Percentiles rank a stretch among this genome's conserved stretches.
These are phyloP conservation scores for Fraxinus velutina DNA, from an alignment of 305 asterid species.

Conservation along the genomic window DNA sequence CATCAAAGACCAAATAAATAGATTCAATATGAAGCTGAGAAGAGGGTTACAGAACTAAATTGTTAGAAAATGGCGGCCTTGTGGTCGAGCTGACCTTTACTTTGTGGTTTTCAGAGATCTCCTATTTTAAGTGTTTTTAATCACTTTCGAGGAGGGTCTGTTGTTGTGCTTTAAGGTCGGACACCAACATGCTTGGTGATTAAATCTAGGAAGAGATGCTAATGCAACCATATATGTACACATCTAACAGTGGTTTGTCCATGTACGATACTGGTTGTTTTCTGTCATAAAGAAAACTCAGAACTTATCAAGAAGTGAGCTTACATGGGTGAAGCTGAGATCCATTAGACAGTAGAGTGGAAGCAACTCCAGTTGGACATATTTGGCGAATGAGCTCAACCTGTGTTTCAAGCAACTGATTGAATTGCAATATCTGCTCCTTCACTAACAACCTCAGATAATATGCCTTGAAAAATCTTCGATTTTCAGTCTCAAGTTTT, in stretches of 20 bases:
- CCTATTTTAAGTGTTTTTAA: neutral
- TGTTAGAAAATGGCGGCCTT: neutral
- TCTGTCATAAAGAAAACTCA: neutral
- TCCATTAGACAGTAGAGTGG: conserved; percentile 41
- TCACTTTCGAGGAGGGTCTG: neutral
- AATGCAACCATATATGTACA: neutral
- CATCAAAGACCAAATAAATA: neutral
- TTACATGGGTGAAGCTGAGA: conserved; percentile 52
- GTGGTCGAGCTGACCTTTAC: neutral
- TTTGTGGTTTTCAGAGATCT: neutral
- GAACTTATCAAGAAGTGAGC: conserved; percentile 24
- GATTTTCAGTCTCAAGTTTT: conserved; percentile 66
- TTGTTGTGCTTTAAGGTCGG: neutral
- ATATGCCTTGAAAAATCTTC: conserved; percentile 62
- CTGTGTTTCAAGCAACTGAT: conserved; percentile 65
- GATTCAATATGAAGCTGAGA: neutral
- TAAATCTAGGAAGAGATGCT: neutral
- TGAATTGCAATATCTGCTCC: conserved; percentile 59
- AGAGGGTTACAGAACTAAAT: neutral
- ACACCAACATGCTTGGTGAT: neutral
- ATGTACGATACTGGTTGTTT: neutral
- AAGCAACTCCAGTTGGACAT: conserved; percentile 36
- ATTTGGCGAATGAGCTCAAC: conserved; percentile 51
- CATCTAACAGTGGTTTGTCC: neutral
- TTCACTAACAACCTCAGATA: conserved; percentile 53